phyloP scores from a whole-genome alignment of 1,284 basidiomycete genomes.

The Cryptococcus sp. region DNA sequence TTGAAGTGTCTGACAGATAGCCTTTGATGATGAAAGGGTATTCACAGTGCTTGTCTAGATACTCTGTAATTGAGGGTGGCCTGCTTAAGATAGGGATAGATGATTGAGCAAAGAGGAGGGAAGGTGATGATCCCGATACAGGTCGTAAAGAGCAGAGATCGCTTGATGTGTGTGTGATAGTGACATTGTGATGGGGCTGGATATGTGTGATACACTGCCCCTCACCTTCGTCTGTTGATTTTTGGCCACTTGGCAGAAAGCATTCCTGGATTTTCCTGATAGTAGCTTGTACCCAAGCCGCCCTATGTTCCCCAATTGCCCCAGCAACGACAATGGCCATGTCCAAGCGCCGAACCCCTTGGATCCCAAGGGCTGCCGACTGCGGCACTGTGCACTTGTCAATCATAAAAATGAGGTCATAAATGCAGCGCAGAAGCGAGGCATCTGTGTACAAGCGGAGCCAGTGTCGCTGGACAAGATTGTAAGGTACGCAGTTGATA shows the following conservation, averaged over 20 bases:
- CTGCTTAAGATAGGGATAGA: conserved; percentile 46
- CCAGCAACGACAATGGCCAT: conserved; percentile 80
- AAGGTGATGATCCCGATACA: background rate
- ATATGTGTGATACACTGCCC: background rate
- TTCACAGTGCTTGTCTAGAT: conserved; percentile 52
- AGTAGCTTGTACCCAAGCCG: conserved; percentile 60
- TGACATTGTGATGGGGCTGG: too few relatives aligned
- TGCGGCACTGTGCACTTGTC: background rate
- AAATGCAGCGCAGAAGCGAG: conserved; percentile 31
- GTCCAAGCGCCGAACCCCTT: conserved; percentile 63
- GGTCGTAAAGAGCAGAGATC: background rate
- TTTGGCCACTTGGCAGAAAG: background rate
- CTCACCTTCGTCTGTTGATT: background rate
- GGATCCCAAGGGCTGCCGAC: conserved; percentile 11
- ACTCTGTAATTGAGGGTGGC: conserved; percentile 60
- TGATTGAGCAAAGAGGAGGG: conserved; percentile 19
- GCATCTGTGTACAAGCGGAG: conserved; percentile 53
- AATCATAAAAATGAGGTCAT: conserved; percentile 13
- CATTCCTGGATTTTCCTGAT: conserved; percentile 56
- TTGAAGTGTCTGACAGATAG: conserved; percentile 53
- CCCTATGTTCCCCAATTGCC: conserved; percentile 61
- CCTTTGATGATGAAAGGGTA: conserved; percentile 70
- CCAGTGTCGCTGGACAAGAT: conserved; percentile 46
- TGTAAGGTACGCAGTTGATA: conserved; percentile 50
- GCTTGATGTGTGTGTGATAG: background rate